Base-by-base conservation (phyloP, 768 basidiomycete genomes). In the Amanita rubescens region DNA sequence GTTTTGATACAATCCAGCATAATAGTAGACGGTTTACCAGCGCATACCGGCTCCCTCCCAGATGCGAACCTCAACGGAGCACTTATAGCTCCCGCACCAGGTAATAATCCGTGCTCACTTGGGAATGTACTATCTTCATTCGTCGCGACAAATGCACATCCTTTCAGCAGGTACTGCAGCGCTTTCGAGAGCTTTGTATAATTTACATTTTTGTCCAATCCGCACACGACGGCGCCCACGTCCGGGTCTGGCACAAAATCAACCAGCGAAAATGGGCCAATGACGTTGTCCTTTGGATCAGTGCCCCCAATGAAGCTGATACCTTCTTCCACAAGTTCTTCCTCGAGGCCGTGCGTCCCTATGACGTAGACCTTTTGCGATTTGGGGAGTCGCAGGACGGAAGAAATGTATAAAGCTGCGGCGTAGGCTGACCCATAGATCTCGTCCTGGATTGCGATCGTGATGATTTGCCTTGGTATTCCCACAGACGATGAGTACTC, bases 321-420 rank as follows among this genome's bases (percentile, higher is more conserved):
- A 15, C 93, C 95, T 63, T 97, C 94, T 37, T 85, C 81, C n/a
- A 72, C 76, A 56, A 99, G 74, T 69, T 99, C 95, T 61, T 98
- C 90, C 69, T 98, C 95, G 27, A 99, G 69, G 0, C 95, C 96
- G 30, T 74, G 67, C 82, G 90, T 87, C 10, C 95, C 95, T 56
- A 99, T 87, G 14, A 98, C 94, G 70, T 94, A 99, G 12, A 94
- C 94, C 67, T 88, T 91, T 73, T 97, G 92, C 65, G 87, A 79
- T 63, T 86, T 90, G 9, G 93, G 90, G 57, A 99, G 76, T 54
- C 91, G 87, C 60, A 94, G 75, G 11, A 97, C 87, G 37, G 90
- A 82, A 0, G 94, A 94, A 22, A 97, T 71, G 69, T 97, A 78
- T 1, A 77, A 74, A n/a, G 78, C 76, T 8, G 77, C 72, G 38